Conservation (phyloP, 805 yeast genomes). For the Middelhovenomyces tepae region DNA sequence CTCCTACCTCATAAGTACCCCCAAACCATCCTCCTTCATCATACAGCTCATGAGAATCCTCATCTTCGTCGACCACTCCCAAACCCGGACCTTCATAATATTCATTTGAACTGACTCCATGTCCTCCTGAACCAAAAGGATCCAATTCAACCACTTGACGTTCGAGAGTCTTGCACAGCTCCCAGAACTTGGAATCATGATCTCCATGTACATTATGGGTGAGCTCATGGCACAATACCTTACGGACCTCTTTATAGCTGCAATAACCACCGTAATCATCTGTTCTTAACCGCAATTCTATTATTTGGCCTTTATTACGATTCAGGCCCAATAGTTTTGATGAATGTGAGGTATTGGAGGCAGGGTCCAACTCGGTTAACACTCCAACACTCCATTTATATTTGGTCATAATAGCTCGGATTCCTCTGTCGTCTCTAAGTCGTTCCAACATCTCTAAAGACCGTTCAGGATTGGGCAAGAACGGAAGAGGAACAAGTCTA, state of each 20-base stretch:
- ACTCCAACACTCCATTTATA: slow-evolving; percentile 29
- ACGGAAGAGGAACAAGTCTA: slow-evolving; percentile 23
- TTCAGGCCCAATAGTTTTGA: slow-evolving; percentile 27
- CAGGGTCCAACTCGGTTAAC: slow-evolving; percentile 32
- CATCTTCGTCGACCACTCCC: slow-evolving; percentile 8
- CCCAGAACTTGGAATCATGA: slow-evolving; percentile 30
- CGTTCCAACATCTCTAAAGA: slow-evolving; percentile 24
- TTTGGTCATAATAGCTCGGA: slow-evolving; percentile 28
- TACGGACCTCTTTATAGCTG: slow-evolving; percentile 25
- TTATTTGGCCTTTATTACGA: slow-evolving; percentile 27
- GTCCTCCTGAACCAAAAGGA: slow-evolving; percentile 24
- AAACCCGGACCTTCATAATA: slow-evolving; percentile 15
- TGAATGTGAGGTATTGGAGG: slow-evolving; percentile 25
- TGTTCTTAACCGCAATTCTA: slow-evolving; percentile 30
- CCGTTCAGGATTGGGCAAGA: slow-evolving; percentile 24
- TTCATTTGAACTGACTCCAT: slow-evolving; percentile 13
- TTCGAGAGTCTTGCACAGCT: slow-evolving; percentile 26
- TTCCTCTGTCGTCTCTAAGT: slow-evolving; percentile 28
- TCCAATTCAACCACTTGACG: slow-evolving; percentile 25
- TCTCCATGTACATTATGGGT: slow-evolving; percentile 30
- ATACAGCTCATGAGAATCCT: slow-evolving; percentile 11
- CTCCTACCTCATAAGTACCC: slow-evolving; percentile 16
- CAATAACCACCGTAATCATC: slow-evolving; percentile 32
- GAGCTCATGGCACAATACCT: slow-evolving; percentile 32
- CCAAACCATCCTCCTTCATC: slow-evolving; percentile 24